Evolutionary conservation across 2,329 filamentous ascomycete genomes (phyloP), one percentile per base, ranked within the genome.

Genomic region (Aspergillus sp.): DNA sequence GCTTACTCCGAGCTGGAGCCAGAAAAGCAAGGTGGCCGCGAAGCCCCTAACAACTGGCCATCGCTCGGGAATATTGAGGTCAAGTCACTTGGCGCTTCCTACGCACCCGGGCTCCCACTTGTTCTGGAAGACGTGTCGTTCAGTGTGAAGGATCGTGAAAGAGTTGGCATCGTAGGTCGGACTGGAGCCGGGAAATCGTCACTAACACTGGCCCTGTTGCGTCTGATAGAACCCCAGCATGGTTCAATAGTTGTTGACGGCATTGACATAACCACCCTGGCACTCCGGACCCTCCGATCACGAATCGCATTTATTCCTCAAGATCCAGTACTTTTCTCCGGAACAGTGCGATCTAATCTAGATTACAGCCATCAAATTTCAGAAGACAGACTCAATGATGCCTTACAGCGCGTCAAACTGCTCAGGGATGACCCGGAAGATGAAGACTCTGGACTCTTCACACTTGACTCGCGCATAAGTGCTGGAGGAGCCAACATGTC

Each of bases 131-230:
- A 50, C 5, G 47, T 50, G 7, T 50, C 47, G n/a, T 50, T 32
- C 47, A 30, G 15, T 17, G 23, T 50, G 3, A 13, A 50, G 9
- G 47, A n/a, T 3, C 15, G 7, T 23, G 30, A 17, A 17, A n/a
- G 47, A 30, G 9, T 50, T 12, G 47, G 47, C 8, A 30, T 50
- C n/a, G 47, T 50, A 28, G 47, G 47, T 4, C 47, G 47, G 9
- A 55, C 53, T 1, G 53, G 53, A 17, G 53, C 53, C 53, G 53
- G 53, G 9, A 55, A 55, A 25, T 55, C 53, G 5, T 55, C 53
- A 21, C 53, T 55, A 25, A 45, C 53, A 4, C 39, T 55, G n/a
- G 38, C 53, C 9, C 25, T 55, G 12, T 28, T 55, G 10, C 53
- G 53, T 8, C 43, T 55, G 1, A 8, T 55, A 1, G 53, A 55